Percentiles rank a stretch among this genome's conserved stretches.
Evolutionary conservation across 2,329 filamentous ascomycete species (phyloP).

Genomic region (Aquanectria penicillioides): DNA sequence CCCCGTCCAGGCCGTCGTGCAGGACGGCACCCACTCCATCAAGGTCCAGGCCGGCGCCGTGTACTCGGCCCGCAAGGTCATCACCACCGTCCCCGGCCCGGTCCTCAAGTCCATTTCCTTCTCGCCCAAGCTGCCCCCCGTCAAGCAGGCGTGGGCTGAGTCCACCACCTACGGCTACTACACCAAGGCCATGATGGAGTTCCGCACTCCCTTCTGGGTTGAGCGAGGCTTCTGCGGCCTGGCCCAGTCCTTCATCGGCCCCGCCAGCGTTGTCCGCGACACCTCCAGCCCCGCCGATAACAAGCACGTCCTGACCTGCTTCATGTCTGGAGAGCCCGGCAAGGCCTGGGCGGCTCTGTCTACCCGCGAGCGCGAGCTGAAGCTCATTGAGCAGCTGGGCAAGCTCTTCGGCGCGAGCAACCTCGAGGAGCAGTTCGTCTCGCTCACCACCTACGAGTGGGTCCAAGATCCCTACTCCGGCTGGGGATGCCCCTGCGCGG

Average conservation of each 20-base stretch:
- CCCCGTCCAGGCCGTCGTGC: slow-evolving; percentile 45
- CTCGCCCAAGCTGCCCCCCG: slow-evolving; percentile 54
- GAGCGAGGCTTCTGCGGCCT: slow-evolving; percentile 55
- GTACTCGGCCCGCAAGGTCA: slow-evolving; percentile 54
- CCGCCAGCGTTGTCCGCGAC: slow-evolving; percentile 57
- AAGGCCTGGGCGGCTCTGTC: slow-evolving; percentile 43
- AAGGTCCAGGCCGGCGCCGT: slow-evolving; percentile 40
- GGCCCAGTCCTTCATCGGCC: slow-evolving; percentile 56
- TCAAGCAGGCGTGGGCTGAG: slow-evolving; percentile 48
- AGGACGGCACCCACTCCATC: slow-evolving; percentile 32
- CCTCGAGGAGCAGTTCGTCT: slow-evolving; percentile 40
- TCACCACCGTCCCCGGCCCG: slow-evolving; percentile 59
- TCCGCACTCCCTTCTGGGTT: slow-evolving; percentile 51
- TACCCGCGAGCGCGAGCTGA: slow-evolving; percentile 28
- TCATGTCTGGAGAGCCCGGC: slow-evolving; percentile 51
- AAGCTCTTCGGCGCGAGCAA: slow-evolving; percentile 33
- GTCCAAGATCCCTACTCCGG: slow-evolving; percentile 48
- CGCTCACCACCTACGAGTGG: slow-evolving; percentile 51
- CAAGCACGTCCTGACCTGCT: slow-evolving; percentile 51
- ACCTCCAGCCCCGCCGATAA: slow-evolving; percentile 44
- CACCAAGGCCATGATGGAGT: slow-evolving; percentile 60
- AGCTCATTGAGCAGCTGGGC: slow-evolving; percentile 42
- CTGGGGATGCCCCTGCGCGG: slow-evolving; percentile 52
- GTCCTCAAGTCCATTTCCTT: slow-evolving; percentile 58
- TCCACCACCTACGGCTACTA: slow-evolving; percentile 57